These are phyloP conservation scores for Hypoxylon fragiforme DNA, from an alignment of 495 filamentous ascomycete species.

Conservation along the genomic window DNA sequence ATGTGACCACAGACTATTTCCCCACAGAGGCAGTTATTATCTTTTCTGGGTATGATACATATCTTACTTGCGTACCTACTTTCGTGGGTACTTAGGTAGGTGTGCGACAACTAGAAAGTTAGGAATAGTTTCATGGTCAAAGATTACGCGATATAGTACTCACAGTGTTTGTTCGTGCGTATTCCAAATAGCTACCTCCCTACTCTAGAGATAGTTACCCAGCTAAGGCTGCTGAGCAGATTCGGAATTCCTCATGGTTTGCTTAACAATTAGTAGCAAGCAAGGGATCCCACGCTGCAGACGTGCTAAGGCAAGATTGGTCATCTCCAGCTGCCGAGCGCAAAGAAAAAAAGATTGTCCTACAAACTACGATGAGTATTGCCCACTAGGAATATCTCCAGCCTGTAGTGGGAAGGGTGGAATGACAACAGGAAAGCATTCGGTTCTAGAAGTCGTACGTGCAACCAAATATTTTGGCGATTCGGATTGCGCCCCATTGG, in stretches of 20 bases:
- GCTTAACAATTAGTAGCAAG: constrained; percentile 9
- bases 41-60: no score
- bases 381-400: constrained; percentile 21
- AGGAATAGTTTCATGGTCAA: no score
- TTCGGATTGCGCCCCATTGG: constrained; percentile 16
- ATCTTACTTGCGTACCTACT: no score
- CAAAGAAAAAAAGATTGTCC: constrained; percentile 3
- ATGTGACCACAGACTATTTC: not conserved
- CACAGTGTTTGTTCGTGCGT: no score
- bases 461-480: constrained; percentile 5
- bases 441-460: not conserved
- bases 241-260: no score
- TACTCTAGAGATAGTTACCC: no score
- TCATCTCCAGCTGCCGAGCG: constrained; percentile 6
- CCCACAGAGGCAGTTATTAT: no score
- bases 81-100: no score
- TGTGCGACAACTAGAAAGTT: no score
- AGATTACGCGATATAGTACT: no score
- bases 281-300: constrained; percentile 20
- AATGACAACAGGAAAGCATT: constrained; percentile 9
- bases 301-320: constrained; percentile 26
- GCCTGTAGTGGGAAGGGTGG: not conserved
- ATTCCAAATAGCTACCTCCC: no score
- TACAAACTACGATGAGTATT: not conserved
- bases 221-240: no score